These are phyloP conservation scores for Podospora appendiculata DNA, from an alignment of 495 filamentous ascomycete genomes.

Conservation along the genomic window DNA sequence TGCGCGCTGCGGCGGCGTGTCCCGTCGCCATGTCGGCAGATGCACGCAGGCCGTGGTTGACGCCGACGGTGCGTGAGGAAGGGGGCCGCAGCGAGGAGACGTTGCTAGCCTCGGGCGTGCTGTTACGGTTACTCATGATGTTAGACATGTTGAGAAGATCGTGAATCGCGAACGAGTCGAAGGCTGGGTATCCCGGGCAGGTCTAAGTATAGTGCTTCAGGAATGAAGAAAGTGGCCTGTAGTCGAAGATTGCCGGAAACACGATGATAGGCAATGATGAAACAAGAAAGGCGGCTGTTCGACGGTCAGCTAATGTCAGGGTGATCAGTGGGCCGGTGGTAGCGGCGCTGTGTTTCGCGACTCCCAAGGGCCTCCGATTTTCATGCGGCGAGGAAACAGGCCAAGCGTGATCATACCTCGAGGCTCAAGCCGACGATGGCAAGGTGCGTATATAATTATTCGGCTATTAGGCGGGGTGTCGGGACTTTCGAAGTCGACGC, in stretches of 20 bases:
- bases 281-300: conserved; percentile 23
- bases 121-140: conserved; percentile 87
- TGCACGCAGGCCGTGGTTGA: conserved; percentile 81
- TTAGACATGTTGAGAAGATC: conserved; percentile 53
- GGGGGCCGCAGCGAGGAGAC: conserved; percentile 87
- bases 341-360: conserved; percentile 19
- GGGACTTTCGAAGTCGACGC: conserved; percentile 27
- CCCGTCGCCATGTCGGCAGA: conserved; percentile 92
- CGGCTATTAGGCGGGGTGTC: conserved; percentile 17
- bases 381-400: conserved; percentile 10
- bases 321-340: conserved; percentile 16
- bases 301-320: conserved; percentile 19
- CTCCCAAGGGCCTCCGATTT: conserved; percentile 13
- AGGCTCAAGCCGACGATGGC: neutral
- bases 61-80: conserved; percentile 67
- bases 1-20: conserved; percentile 68
- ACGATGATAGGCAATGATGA: conserved; percentile 25
- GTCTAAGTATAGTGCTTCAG: conserved; percentile 6
- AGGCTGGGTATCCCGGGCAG: conserved; percentile 8
- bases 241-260: conserved; percentile 11
- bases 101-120: conserved; percentile 81
- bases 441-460: conserved; percentile 1
- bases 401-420: conserved; percentile 3
- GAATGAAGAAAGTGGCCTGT: conserved; percentile 5
- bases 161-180: neutral